Evolutionary conservation across 768 basidiomycete genomes (phyloP).

Genomic region (Lenzites betulinus): DNA sequence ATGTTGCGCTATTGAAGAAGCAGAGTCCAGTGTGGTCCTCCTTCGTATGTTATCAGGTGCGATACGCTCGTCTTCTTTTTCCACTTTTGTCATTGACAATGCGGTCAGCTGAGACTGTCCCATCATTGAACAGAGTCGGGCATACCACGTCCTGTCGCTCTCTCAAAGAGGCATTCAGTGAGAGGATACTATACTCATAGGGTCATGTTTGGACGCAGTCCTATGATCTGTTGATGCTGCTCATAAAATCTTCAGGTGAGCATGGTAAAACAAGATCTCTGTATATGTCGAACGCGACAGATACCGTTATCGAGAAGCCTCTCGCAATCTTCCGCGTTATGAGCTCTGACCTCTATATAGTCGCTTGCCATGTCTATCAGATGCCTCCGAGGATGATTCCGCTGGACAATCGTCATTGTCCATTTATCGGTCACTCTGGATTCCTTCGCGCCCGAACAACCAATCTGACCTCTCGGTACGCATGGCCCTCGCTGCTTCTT

Average conservation of each 20-base stretch:
- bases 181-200: too few relatives aligned
- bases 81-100: neutral
- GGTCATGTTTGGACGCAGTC: too few relatives aligned
- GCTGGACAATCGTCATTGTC: neutral
- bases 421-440: neutral
- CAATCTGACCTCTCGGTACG: slow-evolving; percentile 8
- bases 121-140: neutral
- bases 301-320: slow-evolving; percentile 12
- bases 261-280: neutral
- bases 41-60: slow-evolving; percentile 12
- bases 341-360: neutral
- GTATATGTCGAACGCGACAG: neutral
- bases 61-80: slow-evolving; percentile 8
- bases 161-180: neutral
- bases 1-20: slow-evolving; percentile 12
- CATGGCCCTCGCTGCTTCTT: slow-evolving; percentile 12
- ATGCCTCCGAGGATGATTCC: neutral
- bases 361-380: neutral
- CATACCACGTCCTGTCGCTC: neutral
- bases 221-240: too few relatives aligned
- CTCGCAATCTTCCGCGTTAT: neutral
- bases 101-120: neutral
- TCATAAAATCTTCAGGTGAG: neutral
- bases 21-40: neutral
- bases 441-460: neutral